Conservation (phyloP, 257 asterid species). For the Rehmannia glutinosa region DNA sequence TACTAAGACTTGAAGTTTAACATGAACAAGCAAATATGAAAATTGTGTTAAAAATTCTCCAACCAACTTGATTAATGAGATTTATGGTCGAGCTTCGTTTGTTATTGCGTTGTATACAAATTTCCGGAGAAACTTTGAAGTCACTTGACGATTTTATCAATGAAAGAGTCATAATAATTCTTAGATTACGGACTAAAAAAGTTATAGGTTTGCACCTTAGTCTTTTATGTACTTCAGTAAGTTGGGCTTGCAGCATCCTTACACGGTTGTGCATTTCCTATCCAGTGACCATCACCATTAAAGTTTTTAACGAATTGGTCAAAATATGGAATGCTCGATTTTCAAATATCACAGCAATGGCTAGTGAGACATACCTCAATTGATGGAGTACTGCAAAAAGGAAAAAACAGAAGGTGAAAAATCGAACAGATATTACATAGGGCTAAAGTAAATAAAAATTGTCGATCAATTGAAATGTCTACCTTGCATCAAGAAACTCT, state of each 20-base stretch:
- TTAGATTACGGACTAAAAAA: neutral
- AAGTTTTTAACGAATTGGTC: neutral
- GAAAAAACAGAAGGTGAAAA: neutral
- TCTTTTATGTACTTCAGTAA: conserved; percentile 47
- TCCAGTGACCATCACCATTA: conserved; percentile 16
- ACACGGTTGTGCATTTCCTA: conserved; percentile 68
- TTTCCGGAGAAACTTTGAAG: too few relatives aligned
- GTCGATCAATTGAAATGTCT: neutral
- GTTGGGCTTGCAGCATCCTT: conserved; percentile 43
- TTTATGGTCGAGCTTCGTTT: too few relatives aligned
- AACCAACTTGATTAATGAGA: neutral
- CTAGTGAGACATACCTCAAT: conserved; percentile 43
- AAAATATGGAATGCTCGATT: neutral
- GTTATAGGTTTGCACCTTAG: conserved; percentile 37
- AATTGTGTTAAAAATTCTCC: neutral
- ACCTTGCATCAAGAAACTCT: conserved; percentile 81
- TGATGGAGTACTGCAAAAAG: conserved; percentile 63
- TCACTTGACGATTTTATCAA: too few relatives aligned
- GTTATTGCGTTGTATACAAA: too few relatives aligned
- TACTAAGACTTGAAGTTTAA: too few relatives aligned
- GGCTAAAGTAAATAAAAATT: neutral
- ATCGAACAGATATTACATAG: conserved; percentile 5
- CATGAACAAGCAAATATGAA: neutral
- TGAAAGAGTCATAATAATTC: too few relatives aligned
- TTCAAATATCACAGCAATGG: conserved; percentile 4